A percentile compares a stretch with the other conserved stretches of the same genome.
Evolutionary conservation across 2,329 filamentous ascomycete species (phyloP).

Genomic region (Diaporthe sp.): DNA sequence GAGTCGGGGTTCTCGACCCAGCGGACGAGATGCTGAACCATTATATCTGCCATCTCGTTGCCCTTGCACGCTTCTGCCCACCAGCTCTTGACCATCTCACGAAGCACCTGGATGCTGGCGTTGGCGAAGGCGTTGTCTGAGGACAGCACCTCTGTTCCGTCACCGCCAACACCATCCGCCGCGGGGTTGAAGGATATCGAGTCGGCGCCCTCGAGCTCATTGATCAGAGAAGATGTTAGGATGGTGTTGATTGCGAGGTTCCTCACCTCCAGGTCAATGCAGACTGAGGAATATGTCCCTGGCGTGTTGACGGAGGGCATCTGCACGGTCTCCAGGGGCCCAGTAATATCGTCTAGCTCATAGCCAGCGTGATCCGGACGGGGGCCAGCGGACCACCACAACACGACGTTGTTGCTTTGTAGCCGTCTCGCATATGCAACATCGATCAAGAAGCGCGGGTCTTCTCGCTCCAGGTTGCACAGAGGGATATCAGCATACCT

Average conservation of each 20-base stretch:
- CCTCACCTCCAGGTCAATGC: conserved; percentile 92
- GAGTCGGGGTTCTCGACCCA: conserved; percentile 97
- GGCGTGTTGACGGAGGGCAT: conserved; percentile 96
- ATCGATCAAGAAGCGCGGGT: conserved; percentile 95
- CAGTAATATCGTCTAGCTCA: conserved; percentile 90
- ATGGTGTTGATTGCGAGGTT: conserved; percentile 99
- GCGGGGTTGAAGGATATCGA: conserved; percentile 88
- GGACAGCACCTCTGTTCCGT: conserved; percentile 79
- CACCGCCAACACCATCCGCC: conserved; percentile 70
- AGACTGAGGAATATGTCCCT: conserved; percentile 94
- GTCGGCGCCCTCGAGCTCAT: conserved; percentile 92
- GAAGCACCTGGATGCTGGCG: conserved; percentile 88
- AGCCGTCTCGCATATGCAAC: conserved; percentile 92
- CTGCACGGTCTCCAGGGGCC: conserved; percentile 85
- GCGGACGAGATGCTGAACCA: conserved; percentile 96
- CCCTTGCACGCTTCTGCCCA: conserved; percentile 94
- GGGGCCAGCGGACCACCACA: conserved; percentile 95
- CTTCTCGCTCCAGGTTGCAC: conserved; percentile 94
- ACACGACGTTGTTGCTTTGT: conserved; percentile 90
- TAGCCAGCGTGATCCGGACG: conserved; percentile 96
- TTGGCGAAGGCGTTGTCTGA: conserved; percentile 95
- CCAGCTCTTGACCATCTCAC: conserved; percentile 99
- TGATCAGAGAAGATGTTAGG: conserved; percentile 94
- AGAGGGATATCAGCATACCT: conserved; percentile 94
- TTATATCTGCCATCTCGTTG: conserved; percentile 94